These are phyloP conservation scores for Sporobolomyces phaffii DNA, from an alignment of 768 basidiomycete species.

Conservation along the genomic window DNA sequence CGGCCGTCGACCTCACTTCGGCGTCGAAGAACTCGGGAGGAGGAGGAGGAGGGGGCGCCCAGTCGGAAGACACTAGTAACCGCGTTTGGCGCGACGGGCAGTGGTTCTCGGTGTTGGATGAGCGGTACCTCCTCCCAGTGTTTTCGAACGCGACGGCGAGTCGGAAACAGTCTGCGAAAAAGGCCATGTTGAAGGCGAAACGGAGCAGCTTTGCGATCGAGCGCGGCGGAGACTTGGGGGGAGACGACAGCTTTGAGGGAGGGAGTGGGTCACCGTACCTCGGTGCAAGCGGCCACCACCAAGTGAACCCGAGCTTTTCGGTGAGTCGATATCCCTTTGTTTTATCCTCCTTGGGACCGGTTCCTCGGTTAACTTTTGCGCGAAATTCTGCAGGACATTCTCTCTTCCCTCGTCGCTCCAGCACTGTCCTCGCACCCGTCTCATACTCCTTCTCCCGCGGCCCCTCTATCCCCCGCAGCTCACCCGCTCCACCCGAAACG, in stretches of 20 bases:
- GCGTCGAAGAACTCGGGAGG: neutral
- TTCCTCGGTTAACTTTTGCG: neutral
- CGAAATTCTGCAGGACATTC: conserved; percentile 34
- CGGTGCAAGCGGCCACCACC: neutral
- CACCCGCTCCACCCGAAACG: conserved; percentile 8
- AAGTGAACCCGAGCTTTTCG: conserved; percentile 13
- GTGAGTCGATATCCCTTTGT: neutral
- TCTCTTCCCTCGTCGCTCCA: conserved; percentile 22
- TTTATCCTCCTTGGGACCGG: neutral
- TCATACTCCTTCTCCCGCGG: neutral
- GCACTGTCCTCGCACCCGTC: neutral
- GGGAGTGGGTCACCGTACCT: conserved; percentile 5
- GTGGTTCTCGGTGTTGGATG: conserved; percentile 94
- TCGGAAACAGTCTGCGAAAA: conserved; percentile 27
- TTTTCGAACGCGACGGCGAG: conserved; percentile 39
- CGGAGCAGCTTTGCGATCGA: conserved; percentile 20
- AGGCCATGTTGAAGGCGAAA: conserved; percentile 22
- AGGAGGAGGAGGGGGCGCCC: conserved; percentile 4
- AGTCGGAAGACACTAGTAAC: conserved; percentile 40
- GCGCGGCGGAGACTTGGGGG: neutral
- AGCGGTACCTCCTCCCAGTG: conserved; percentile 72
- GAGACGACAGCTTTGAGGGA: conserved; percentile 14
- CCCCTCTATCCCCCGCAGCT: neutral
- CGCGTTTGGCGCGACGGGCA: conserved; percentile 60
- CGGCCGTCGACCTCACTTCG: neutral